Conservation (phyloP, 2,329 filamentous ascomycete genomes). For the Ophiostoma ips region DNA sequence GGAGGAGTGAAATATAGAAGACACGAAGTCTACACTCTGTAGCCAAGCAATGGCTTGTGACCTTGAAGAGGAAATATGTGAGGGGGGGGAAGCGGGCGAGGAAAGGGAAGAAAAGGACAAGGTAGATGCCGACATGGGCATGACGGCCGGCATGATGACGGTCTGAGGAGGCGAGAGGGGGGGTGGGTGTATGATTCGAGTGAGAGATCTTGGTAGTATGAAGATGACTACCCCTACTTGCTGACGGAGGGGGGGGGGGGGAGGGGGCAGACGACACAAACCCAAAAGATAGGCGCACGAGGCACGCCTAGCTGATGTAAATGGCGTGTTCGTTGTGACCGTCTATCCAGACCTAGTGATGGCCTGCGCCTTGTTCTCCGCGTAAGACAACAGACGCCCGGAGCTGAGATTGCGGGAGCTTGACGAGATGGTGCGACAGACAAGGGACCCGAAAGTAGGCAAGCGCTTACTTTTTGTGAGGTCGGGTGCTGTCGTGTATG, state of each 20-base stretch:
- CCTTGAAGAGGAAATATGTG: background rate
- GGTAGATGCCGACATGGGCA: background rate
- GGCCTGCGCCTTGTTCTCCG: background rate
- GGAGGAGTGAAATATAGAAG: background rate
- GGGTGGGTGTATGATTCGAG: background rate
- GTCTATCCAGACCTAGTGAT: background rate
- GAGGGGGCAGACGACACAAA: too few relatives aligned
- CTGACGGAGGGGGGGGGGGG: background rate
- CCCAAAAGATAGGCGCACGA: too few relatives aligned
- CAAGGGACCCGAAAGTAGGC: conserved; percentile 6
- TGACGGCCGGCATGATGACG: background rate
- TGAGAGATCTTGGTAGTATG: background rate
- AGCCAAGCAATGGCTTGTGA: background rate
- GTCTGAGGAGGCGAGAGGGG: background rate
- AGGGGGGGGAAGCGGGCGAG: background rate
- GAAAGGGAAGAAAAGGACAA: background rate
- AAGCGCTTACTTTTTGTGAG: conserved; percentile 9
- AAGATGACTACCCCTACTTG: background rate
- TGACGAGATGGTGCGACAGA: background rate
- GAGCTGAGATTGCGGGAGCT: background rate
- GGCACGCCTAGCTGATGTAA: background rate
- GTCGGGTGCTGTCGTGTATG: background rate
- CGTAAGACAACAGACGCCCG: background rate
- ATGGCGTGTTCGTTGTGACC: background rate
- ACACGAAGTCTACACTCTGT: background rate